Evolutionary conservation across 495 filamentous ascomycete genomes (phyloP).

Genomic region (Hypoxylon rickii): DNA sequence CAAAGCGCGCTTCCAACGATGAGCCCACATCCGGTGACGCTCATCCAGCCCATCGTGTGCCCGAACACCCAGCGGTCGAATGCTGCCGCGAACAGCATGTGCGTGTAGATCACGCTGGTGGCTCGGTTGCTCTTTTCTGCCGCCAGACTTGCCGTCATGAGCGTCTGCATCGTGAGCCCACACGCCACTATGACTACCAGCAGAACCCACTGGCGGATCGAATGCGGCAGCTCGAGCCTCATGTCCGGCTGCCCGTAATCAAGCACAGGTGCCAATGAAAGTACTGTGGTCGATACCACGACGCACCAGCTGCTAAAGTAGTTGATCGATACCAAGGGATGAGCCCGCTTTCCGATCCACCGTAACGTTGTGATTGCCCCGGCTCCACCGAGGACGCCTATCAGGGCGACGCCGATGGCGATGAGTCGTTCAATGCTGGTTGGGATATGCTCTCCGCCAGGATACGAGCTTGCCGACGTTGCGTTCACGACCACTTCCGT

Average conservation of each 20-base stretch:
- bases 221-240: constrained; percentile 65
- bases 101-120: constrained; percentile 87
- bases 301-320: constrained; percentile 80
- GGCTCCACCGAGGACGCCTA: constrained; percentile 81
- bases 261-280: constrained; percentile 54
- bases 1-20: constrained; percentile 83
- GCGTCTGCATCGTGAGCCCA: constrained; percentile 86
- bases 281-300: constrained; percentile 64
- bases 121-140: constrained; percentile 70
- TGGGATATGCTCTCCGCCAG: constrained; percentile 28
- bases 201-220: constrained; percentile 68
- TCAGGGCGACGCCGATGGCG: constrained; percentile 73
- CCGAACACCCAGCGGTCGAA: constrained; percentile 84
- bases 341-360: constrained; percentile 82
- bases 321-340: constrained; percentile 82
- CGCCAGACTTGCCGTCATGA: constrained; percentile 80
- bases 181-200: constrained; percentile 71
- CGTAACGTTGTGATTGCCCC: constrained; percentile 80
- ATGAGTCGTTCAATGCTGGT: constrained; percentile 63
- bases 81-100: constrained; percentile 87
- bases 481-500: constrained; percentile 31
- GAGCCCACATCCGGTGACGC: constrained; percentile 72
- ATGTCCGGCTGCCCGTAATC: constrained; percentile 55
- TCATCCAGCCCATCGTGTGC: constrained; percentile 65
- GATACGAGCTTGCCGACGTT: constrained; percentile 24